Evolutionary conservation across 1,139 yeast genomes (phyloP).

Genomic region (Diutina pseudorugosa): DNA sequence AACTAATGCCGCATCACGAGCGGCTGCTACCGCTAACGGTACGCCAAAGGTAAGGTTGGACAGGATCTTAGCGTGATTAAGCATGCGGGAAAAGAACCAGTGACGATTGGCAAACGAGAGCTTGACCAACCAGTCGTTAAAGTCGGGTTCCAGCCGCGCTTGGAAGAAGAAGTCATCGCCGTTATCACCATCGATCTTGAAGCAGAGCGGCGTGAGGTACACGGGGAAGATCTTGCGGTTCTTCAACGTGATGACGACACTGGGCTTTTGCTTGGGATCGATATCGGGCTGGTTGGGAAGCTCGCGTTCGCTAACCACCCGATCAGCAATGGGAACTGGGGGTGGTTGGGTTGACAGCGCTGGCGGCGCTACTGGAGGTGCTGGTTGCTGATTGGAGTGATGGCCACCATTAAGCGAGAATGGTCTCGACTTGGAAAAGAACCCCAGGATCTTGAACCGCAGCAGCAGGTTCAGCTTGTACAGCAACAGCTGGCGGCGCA

Average conservation of each 20-base stretch:
- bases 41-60: conserved; percentile 67
- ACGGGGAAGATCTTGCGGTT: conserved; percentile 42
- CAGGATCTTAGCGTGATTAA: conserved; percentile 19
- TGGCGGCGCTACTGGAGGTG: background rate
- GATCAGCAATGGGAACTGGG: background rate
- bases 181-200: conserved; percentile 46
- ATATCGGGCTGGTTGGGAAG: conserved; percentile 10
- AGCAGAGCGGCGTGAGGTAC: conserved; percentile 39
- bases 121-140: conserved; percentile 62
- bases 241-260: conserved; percentile 42
- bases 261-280: conserved; percentile 43
- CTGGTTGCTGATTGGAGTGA: background rate
- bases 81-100: conserved; percentile 38
- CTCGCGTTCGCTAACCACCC: conserved; percentile 1
- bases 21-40: conserved; percentile 66
- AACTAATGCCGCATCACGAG: conserved; percentile 46
- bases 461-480: conserved; percentile 26
- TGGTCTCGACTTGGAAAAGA: conserved; percentile 27
- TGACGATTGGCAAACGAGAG: conserved; percentile 39
- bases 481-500: conserved; percentile 29
- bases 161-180: conserved; percentile 57
- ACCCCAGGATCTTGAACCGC: conserved; percentile 33
- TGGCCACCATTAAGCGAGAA: conserved; percentile 12
- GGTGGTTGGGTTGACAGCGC: background rate
- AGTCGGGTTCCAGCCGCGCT: conserved; percentile 49